These are phyloP conservation scores for Paracamarosporium sp. DNA, from an alignment of 2,329 filamentous ascomycete species.

Conservation along the genomic window DNA sequence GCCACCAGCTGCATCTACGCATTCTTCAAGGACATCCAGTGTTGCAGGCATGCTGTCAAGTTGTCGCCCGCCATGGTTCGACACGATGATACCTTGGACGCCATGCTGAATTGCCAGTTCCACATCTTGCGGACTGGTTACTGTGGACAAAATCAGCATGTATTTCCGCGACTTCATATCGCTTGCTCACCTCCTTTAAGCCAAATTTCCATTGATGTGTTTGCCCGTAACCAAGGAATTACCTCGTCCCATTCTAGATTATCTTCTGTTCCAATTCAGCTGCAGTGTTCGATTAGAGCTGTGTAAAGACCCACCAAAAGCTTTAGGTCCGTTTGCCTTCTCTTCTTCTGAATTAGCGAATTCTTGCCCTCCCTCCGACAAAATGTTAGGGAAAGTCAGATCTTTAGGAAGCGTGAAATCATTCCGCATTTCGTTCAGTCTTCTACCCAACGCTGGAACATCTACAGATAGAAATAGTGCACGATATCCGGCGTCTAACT, in stretches of 20 bases:
- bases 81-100: slow-evolving; percentile 33
- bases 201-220: slow-evolving; percentile 59
- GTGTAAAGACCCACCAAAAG: slow-evolving; percentile 11
- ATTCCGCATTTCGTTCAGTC: slow-evolving; percentile 54
- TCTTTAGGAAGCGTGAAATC: slow-evolving; percentile 42
- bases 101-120: slow-evolving; percentile 52
- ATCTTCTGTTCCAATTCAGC: slow-evolving; percentile 15
- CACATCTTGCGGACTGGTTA: slow-evolving; percentile 50
- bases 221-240: slow-evolving; percentile 56
- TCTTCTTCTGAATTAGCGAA: slow-evolving; percentile 24
- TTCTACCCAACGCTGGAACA: slow-evolving; percentile 47
- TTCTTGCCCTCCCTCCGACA: slow-evolving; percentile 27
- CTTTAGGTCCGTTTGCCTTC: slow-evolving; percentile 20
- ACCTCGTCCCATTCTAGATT: slow-evolving; percentile 56
- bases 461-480: slow-evolving; percentile 64
- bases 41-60: slow-evolving; percentile 62
- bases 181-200: slow-evolving; percentile 45
- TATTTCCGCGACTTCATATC: too few relatives aligned
- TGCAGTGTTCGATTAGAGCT: neutral
- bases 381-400: slow-evolving; percentile 54
- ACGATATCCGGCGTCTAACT: slow-evolving; percentile 47
- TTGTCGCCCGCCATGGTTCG: slow-evolving; percentile 41
- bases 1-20: slow-evolving; percentile 48
- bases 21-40: slow-evolving; percentile 56
- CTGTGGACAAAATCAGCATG: neutral